Evolutionary conservation across 106 monocot genomes (phyloP).

Genomic region (Dactylorhiza incarnata): DNA sequence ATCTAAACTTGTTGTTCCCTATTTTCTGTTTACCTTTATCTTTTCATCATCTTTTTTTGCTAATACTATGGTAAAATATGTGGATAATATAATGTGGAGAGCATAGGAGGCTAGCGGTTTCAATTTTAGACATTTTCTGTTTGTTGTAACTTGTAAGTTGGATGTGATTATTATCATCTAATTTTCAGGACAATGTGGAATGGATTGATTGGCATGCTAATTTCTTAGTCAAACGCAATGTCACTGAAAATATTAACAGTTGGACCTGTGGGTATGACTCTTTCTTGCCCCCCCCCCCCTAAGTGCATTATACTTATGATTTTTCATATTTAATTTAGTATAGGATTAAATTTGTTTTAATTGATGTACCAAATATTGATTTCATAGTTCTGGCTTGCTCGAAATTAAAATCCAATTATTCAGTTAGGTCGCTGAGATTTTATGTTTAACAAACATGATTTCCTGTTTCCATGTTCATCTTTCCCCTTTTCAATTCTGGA

Average conservation of each 20-base stretch:
- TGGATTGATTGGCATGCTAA: conserved; percentile 85
- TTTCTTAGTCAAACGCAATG: conserved; percentile 69
- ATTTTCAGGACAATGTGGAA: conserved; percentile 56
- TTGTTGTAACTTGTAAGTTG: neutral
- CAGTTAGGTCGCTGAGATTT: neutral
- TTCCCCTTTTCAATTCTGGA: neutral
- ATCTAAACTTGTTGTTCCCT: neutral
- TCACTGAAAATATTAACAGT: conserved; percentile 75
- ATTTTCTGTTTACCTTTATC: neutral
- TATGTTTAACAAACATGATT: neutral
- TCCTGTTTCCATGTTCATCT: neutral
- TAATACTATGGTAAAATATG: neutral
- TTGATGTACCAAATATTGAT: neutral
- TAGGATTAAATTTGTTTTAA: neutral
- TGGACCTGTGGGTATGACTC: conserved; percentile 81
- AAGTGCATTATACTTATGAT: neutral
- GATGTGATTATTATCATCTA: no score
- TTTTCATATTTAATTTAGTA: neutral
- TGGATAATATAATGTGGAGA: neutral
- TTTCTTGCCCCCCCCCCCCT: neutral
- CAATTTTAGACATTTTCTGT: neutral
- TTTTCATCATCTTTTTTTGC: neutral
- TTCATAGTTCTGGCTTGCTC: neutral
- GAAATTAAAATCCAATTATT: neutral
- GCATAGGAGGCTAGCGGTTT: neutral